Evolutionary conservation across 2,329 filamentous ascomycete species (phyloP), one percentile per base, ranked within the genome.

Genomic region (Ophiocordyceps unilateralis): DNA sequence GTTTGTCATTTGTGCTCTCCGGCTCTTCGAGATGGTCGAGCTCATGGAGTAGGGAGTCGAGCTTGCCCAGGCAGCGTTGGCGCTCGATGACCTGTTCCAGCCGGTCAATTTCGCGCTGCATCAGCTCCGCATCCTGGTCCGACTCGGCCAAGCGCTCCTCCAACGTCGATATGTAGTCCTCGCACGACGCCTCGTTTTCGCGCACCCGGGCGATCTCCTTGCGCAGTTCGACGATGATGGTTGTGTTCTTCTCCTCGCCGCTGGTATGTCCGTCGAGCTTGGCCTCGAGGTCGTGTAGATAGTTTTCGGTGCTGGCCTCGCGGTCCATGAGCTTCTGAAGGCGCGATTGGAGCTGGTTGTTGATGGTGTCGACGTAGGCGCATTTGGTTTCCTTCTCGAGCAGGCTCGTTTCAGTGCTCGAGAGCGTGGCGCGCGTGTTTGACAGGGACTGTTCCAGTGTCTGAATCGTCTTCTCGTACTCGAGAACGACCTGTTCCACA

Each of bases 391-490:
- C 91, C 58, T 83, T 91, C 59, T 98, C 93, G 3, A 96, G 69
- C 21, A 98, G 69, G 45, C 68, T 81, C 43, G 87, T 91, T 59
- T 98, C 93, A 0, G 83, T 88, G 49, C 68, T 81, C 11, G 91
- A 82, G 23, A 98, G 69, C 0, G 84, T 86, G 28, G 83, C 72
- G 45, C 91, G 76, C 1, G 91, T 96, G 54, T 78, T 91, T 1
- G 88, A 88, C 14, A 98, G 74, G 2, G 88, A 95, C 41, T 87
- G 79, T 60, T 98, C 91, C 15, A 98, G 72, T 43, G 77, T 82
- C 58, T 96, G 88, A 41, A 98, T 98, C 0, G 93, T 98, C 70
- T 93, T 96, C 60, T 98, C 93, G 57, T 98, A 98, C 62, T 98
- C 91, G 41, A 96, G 67, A 3, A 98, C 86, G 20, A 98, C 86